Percentiles rank a stretch among this genome's conserved stretches.
Evolutionary conservation across 1,139 yeast genomes (phyloP).

Genomic region (Suhomyces wounanorum): DNA sequence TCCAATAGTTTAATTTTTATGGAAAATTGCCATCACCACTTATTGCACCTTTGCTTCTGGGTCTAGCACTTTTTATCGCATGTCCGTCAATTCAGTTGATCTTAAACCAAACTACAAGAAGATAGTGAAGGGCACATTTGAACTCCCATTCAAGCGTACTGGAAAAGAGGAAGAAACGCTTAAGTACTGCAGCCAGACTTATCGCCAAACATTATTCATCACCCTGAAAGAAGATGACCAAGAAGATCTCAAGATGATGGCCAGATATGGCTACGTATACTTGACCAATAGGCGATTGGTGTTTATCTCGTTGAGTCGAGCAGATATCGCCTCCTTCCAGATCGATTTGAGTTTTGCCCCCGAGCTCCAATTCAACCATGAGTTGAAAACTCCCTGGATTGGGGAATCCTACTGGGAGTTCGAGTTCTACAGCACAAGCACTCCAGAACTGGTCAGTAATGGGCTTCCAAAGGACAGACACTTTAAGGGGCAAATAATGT

Average conservation of each 20-base stretch:
- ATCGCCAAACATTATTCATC: slow-evolving; percentile 23
- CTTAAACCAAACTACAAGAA: slow-evolving; percentile 25
- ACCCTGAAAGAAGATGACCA: slow-evolving; percentile 13
- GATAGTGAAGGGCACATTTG: slow-evolving; percentile 17
- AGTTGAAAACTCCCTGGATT: slow-evolving; percentile 53
- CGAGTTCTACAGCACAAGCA: slow-evolving; percentile 36
- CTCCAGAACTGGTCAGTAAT: slow-evolving; percentile 37
- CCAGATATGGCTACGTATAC: slow-evolving; percentile 37
- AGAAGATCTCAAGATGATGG: slow-evolving; percentile 24
- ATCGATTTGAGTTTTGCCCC: slow-evolving; percentile 27
- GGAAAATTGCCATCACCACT: neutral
- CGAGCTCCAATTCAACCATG: slow-evolving; percentile 31
- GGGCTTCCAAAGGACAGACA: slow-evolving; percentile 45
- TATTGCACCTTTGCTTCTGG: neutral
- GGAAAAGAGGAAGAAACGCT: slow-evolving; percentile 17
- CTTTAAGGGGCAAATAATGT: slow-evolving; percentile 40
- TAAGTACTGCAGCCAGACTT: slow-evolving; percentile 21
- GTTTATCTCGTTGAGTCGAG: slow-evolving; percentile 37
- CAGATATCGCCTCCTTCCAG: slow-evolving; percentile 41
- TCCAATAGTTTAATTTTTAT: too few relatives aligned
- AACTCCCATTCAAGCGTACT: slow-evolving; percentile 25
- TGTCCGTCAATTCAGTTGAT: slow-evolving; percentile 37
- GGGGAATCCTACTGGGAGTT: slow-evolving; percentile 56
- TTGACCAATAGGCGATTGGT: slow-evolving; percentile 40
- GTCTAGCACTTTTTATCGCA: slow-evolving; percentile 10